Evolutionary conservation across 805 yeast genomes (phyloP).

Genomic region (Cyberlindnera mycetangii): DNA sequence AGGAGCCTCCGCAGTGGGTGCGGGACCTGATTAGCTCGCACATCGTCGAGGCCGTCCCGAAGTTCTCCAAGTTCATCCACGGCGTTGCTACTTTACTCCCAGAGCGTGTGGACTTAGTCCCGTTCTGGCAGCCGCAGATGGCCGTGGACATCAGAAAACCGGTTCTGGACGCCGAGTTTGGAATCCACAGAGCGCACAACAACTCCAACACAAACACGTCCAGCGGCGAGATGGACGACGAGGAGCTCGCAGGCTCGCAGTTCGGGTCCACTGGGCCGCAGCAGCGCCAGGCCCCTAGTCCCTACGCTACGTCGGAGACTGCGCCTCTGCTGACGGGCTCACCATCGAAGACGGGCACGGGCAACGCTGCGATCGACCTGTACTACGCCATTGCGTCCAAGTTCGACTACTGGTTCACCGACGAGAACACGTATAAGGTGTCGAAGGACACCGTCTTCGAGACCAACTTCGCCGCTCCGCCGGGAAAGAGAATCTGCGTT

Average conservation of each 20-base stretch:
- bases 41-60: slow-evolving; percentile 96
- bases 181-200: slow-evolving; percentile 27
- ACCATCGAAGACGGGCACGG: slow-evolving; percentile 9
- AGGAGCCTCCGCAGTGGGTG: slow-evolving; percentile 98
- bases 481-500: slow-evolving; percentile 84
- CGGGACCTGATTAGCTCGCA: slow-evolving; percentile 88
- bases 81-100: slow-evolving; percentile 93
- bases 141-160: slow-evolving; percentile 93
- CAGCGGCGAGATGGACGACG: slow-evolving; percentile 66
- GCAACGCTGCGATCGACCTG: slow-evolving; percentile 17
- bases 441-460: slow-evolving; percentile 66
- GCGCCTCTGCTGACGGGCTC: slow-evolving; percentile 29
- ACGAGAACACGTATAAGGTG: slow-evolving; percentile 49
- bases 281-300: slow-evolving; percentile 11
- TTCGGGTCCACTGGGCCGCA: slow-evolving; percentile 37
- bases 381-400: slow-evolving; percentile 24
- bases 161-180: slow-evolving; percentile 35
- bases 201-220: slow-evolving; percentile 30
- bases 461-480: slow-evolving; percentile 64
- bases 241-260: slow-evolving; percentile 52
- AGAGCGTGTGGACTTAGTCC: slow-evolving; percentile 77
- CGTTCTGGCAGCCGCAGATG: slow-evolving; percentile 99
- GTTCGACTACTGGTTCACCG: slow-evolving; percentile 47
- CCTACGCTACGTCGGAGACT: slow-evolving; percentile 26
- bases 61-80: slow-evolving; percentile 94